Base-by-base conservation (phyloP, 768 basidiomycete species). In the Mycena haematopus region DNA sequence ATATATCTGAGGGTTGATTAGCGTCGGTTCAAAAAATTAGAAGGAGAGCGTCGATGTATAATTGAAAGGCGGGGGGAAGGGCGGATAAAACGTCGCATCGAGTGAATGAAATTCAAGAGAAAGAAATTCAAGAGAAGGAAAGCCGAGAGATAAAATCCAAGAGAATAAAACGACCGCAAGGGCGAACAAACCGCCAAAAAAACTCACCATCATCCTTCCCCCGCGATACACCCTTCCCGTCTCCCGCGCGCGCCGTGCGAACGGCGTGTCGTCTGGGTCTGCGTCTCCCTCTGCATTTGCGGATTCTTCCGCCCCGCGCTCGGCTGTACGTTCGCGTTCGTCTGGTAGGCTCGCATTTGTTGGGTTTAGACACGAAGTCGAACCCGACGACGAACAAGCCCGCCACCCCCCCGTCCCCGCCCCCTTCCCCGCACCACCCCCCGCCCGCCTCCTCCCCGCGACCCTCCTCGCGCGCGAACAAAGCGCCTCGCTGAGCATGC, bases 241-340 rank as follows among this genome's bases (percentile, higher is more conserved):
- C 68, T 94, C 88, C 65, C 84, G 79, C 24, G 94, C 93, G 21
- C 91, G 82, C n/a, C 88, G 76, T 55, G 86, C 92, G 76, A 96
- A 96, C n/a, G 94, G 94, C 38, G 90, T 84, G 64, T 92, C 91
- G 56, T 76, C 74, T 72, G 58, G 13, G 52, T 62, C 33, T 15
- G 13, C 33, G n/a, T 24, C 55, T 2, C 10, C 54, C 53, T 17
- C 29, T 40, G 8, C 33, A 2, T 11, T 4, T 36, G 9, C 36
- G 2, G 11, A 11, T 36, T 36, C 36, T 46, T 44, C 21, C 13
- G n/a, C n/a, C 14, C 31, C 15, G n/a, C 45, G 24, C 22, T 14
- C 19, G 22, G 49, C 29, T 21, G n/a, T 19, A 29, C n/a, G 7
- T 14, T 29, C 47, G 27, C 47, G n/a, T n/a, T n/a, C n/a, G n/a